Evolutionary conservation across 257 asterid genomes (phyloP).

Genomic region (Fraxinus cuspidata): DNA sequence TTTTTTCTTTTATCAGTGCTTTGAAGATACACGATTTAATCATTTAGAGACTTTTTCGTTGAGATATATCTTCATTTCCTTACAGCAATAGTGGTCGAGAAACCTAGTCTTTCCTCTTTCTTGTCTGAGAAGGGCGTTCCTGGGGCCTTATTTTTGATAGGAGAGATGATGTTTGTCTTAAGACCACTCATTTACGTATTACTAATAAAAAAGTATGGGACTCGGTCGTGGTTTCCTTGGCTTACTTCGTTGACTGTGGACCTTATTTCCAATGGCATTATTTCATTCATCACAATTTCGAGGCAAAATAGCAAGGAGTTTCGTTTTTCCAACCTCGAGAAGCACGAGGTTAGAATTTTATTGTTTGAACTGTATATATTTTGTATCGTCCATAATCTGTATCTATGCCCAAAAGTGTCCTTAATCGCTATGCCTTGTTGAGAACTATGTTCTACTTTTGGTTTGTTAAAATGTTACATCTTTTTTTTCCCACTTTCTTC

Average conservation of each 20-base stretch:
- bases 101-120: constrained; percentile 55
- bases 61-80: constrained; percentile 21
- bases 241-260: constrained; percentile 70
- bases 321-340: constrained; percentile 59
- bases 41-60: constrained; percentile 6
- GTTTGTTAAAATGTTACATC: constrained; percentile 1
- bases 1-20: neutral
- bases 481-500: neutral
- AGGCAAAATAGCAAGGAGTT: constrained; percentile 40
- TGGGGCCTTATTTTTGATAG: constrained; percentile 77
- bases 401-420: neutral
- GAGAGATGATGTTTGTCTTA: constrained; percentile 77
- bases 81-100: constrained; percentile 45
- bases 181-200: constrained; percentile 83
- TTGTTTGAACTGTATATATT: neutral
- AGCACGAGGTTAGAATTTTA: constrained; percentile 63
- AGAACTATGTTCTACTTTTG: neutral
- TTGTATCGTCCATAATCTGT: neutral
- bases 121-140: constrained; percentile 74
- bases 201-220: constrained; percentile 72
- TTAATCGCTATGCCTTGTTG: neutral
- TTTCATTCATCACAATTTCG: constrained; percentile 42
- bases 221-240: constrained; percentile 92
- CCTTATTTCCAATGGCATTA: constrained; percentile 66
- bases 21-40: constrained; percentile 2